Conservation (phyloP, 1,139 yeast species). For the Pichia sp. region DNA sequence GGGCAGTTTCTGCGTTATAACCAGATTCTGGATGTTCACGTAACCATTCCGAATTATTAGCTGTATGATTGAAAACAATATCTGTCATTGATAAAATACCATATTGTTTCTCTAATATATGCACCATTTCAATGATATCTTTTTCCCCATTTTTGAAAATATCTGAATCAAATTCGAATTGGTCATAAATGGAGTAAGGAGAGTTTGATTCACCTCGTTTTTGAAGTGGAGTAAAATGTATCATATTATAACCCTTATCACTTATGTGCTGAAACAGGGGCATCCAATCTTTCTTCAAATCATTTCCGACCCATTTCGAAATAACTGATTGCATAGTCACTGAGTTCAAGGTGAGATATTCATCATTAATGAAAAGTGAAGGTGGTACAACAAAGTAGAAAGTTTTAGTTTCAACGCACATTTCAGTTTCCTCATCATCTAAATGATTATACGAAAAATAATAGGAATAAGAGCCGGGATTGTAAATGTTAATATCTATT, state of each 20-base stretch:
- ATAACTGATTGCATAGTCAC: conserved; percentile 79
- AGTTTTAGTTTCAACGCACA: conserved; percentile 41
- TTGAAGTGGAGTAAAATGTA: conserved; percentile 93
- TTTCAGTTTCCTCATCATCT: conserved; percentile 26
- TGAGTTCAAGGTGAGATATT: conserved; percentile 66
- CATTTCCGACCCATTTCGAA: conserved; percentile 85
- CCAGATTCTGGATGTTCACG: conserved; percentile 85
- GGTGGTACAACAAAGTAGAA: conserved; percentile 82
- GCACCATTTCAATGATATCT: conserved; percentile 43
- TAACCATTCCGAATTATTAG: conserved; percentile 82
- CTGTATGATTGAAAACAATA: conserved; percentile 92
- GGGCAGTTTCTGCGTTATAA: conserved; percentile 79
- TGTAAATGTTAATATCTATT: conserved; percentile 52
- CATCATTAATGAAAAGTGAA: conserved; percentile 48
- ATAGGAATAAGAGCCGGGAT: conserved; percentile 78
- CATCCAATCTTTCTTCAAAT: conserved; percentile 50
- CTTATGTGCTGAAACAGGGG: conserved; percentile 52
- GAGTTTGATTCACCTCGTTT: conserved; percentile 83
- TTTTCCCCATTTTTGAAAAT: conserved; percentile 44
- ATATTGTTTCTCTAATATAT: conserved; percentile 46
- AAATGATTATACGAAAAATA: conserved; percentile 44
- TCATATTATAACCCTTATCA: conserved; percentile 82
- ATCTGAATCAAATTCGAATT: conserved; percentile 62
- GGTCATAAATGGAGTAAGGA: conserved; percentile 88
- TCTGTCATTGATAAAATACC: conserved; percentile 76